Percentiles rank a stretch among this genome's conserved stretches.
Conservation (phyloP, 306 rosid genomes). For the Lathyrus tuberosus region DNA sequence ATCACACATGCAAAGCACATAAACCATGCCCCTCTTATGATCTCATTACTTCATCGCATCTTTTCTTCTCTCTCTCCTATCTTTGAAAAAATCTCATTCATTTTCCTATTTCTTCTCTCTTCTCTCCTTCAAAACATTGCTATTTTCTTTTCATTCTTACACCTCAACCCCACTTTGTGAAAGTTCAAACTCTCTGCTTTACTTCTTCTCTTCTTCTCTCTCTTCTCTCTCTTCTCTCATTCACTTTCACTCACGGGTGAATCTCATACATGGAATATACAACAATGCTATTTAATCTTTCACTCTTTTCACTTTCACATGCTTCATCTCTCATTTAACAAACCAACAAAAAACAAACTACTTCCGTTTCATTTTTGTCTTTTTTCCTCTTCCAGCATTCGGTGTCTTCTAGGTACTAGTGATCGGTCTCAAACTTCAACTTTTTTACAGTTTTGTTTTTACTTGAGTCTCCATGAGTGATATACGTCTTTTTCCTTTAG, state of each 20-base stretch:
- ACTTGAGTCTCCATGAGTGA: conserved; percentile 44
- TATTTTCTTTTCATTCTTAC: conserved; percentile 35
- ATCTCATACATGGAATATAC: conserved; percentile 28
- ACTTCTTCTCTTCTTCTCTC: neutral
- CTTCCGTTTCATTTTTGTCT: neutral
- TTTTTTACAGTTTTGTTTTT: neutral
- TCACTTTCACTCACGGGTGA: conserved; percentile 26
- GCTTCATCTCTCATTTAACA: neutral
- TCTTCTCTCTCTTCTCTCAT: conserved; percentile 34
- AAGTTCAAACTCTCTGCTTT: conserved; percentile 6
- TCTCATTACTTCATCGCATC: conserved; percentile 37
- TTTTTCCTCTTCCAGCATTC: conserved; percentile 31
- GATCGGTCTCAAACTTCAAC: conserved; percentile 25
- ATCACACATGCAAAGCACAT: no score
- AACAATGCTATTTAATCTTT: conserved; percentile 10
- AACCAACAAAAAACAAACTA: neutral
- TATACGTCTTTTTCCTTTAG: conserved; percentile 37
- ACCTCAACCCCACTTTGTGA: conserved; percentile 31
- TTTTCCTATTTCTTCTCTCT: conserved; percentile 13
- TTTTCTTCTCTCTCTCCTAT: conserved; percentile 25
- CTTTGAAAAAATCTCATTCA: neutral
- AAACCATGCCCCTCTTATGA: neutral
- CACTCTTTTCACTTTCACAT: conserved; percentile 18
- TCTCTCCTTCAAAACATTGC: conserved; percentile 38
- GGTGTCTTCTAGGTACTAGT: conserved; percentile 13